Conservation (phyloP, 2,329 filamentous ascomycete genomes). For the Exserohilum turcica region DNA sequence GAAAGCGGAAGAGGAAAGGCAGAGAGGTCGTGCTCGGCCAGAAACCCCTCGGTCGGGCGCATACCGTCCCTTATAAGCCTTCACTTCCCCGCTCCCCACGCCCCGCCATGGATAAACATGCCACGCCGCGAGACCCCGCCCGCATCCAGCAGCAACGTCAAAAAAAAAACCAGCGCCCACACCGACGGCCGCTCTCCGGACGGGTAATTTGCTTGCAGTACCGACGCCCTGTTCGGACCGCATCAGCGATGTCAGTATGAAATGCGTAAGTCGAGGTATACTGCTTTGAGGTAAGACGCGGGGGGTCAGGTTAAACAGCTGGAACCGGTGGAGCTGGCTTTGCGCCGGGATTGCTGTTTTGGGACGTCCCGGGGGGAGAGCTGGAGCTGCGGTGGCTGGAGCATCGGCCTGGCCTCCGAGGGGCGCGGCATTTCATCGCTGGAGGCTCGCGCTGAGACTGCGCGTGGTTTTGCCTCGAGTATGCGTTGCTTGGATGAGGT, state of each 20-base stretch:
- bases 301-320: background rate
- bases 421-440: background rate
- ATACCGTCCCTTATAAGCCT: slow-evolving; percentile 25
- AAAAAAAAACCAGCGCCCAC: background rate
- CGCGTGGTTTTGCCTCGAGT: background rate
- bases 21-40: background rate
- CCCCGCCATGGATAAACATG: slow-evolving; percentile 28
- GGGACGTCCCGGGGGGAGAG: slow-evolving; percentile 19
- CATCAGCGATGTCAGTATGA: slow-evolving; percentile 5
- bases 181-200: background rate
- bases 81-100: slow-evolving; percentile 23
- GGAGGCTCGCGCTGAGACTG: slow-evolving; percentile 2
- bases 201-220: background rate
- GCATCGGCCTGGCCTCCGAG: slow-evolving; percentile 24
- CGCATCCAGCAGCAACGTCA: background rate
- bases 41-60: slow-evolving; percentile 12
- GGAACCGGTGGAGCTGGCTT: slow-evolving; percentile 4
- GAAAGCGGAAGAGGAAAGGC: background rate
- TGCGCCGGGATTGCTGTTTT: slow-evolving; percentile 29
- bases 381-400: background rate
- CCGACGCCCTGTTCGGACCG: background rate
- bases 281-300: slow-evolving; percentile 22
- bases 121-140: slow-evolving; percentile 12
- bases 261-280: slow-evolving; percentile 17
- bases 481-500: background rate